Evolutionary conservation across 768 basidiomycete species (phyloP).

Genomic region (Brasilioporus rufonigricans): DNA sequence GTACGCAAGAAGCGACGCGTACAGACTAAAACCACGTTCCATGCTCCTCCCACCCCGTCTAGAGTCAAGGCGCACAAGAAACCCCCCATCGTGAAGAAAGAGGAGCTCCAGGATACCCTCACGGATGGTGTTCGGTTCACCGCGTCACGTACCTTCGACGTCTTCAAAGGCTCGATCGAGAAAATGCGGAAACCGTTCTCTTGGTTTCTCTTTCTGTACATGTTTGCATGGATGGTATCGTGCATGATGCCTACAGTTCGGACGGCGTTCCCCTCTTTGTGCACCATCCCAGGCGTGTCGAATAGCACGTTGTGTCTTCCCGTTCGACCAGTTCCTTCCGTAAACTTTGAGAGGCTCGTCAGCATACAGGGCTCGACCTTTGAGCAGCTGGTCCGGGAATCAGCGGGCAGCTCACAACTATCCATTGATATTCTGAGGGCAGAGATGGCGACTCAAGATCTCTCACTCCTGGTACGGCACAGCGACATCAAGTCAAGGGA

Average conservation of each 20-base stretch:
- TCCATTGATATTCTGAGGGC: slow-evolving; percentile 64
- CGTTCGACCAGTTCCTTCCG: slow-evolving; percentile 28
- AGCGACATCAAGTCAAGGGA: slow-evolving; percentile 65
- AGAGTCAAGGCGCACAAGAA: slow-evolving; percentile 28
- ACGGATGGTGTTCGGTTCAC: slow-evolving; percentile 27
- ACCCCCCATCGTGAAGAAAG: slow-evolving; percentile 27
- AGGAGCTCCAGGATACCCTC: slow-evolving; percentile 22
- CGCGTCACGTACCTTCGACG: slow-evolving; percentile 44
- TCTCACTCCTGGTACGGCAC: slow-evolving; percentile 57
- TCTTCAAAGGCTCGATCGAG: no score
- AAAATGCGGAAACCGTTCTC: slow-evolving; percentile 57
- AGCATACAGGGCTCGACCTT: no score
- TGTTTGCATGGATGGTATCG: slow-evolving; percentile 46
- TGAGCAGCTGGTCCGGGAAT: slow-evolving; percentile 58
- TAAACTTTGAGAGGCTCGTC: slow-evolving; percentile 61
- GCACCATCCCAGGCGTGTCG: slow-evolving; percentile 59
- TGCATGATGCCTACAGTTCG: slow-evolving; percentile 43
- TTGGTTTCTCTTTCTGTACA: slow-evolving; percentile 48
- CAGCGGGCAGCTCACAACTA: slow-evolving; percentile 55
- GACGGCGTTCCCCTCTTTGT: slow-evolving; percentile 54
- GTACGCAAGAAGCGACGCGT: slow-evolving; percentile 30
- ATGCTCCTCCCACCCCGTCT: slow-evolving; percentile 20
- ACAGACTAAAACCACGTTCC: slow-evolving; percentile 18
- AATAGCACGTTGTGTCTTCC: slow-evolving; percentile 42
- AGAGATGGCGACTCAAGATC: slow-evolving; percentile 69